Percentiles rank a stretch among this genome's conserved stretches.
phyloP scores from a whole-genome alignment of 305 asterid species.

The Fraxinus latifolia region DNA sequence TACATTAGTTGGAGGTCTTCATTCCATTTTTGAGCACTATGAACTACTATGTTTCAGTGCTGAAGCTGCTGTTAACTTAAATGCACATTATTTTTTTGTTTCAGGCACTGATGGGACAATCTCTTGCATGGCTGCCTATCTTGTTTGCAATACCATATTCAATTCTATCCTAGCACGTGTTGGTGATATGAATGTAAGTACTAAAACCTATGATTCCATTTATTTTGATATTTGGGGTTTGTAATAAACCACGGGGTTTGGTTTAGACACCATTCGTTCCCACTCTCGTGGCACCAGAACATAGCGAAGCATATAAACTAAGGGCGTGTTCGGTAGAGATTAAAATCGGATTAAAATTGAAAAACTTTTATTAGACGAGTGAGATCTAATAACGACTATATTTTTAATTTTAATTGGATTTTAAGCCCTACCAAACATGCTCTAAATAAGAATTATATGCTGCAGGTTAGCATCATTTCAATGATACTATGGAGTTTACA shows the following conservation, averaged over 20 bases:
- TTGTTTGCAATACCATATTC: slow-evolving; percentile 80
- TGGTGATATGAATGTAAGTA: slow-evolving; percentile 75
- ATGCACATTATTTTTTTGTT: slow-evolving; percentile 21
- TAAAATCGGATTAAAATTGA: too few species aligned
- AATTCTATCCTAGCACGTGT: slow-evolving; percentile 57
- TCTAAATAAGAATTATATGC: not conserved
- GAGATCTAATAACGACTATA: too few species aligned
- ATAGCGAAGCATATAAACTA: not conserved
- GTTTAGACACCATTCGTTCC: not conserved
- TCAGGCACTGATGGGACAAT: slow-evolving; percentile 87
- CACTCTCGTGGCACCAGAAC: not conserved
- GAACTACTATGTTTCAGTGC: slow-evolving; percentile 13
- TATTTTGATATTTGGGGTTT: not conserved
- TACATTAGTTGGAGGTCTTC: slow-evolving; percentile 8
- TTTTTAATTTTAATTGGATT: too few species aligned
- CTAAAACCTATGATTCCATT: slow-evolving; percentile 1
- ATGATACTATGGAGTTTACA: not conserved
- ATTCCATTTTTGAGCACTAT: not conserved
- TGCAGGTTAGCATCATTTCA: not conserved
- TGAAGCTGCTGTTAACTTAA: slow-evolving; percentile 25
- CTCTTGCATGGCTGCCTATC: slow-evolving; percentile 85
- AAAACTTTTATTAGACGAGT: too few species aligned
- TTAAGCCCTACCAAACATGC: too few species aligned
- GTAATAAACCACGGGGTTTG: not conserved
- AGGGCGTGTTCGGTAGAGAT: too few species aligned